Conservation (phyloP, 2,329 filamentous ascomycete genomes). For the Ophiostoma fasciatum region DNA sequence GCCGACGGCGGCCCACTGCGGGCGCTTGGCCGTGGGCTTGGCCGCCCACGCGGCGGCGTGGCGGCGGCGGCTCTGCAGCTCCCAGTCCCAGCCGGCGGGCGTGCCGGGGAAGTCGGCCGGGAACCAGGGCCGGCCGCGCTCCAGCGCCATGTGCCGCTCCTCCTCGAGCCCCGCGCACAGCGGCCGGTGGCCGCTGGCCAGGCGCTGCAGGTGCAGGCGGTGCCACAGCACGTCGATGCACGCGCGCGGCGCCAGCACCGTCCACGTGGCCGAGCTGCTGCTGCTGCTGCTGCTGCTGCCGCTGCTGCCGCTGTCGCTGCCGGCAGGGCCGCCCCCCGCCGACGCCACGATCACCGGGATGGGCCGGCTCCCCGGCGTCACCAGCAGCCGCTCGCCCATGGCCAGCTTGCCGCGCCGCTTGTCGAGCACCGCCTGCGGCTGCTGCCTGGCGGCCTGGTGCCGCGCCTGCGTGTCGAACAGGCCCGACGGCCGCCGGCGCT, state of each 20-base stretch:
- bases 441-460: conserved; percentile 46
- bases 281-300: conserved; percentile 21
- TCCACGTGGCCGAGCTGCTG: conserved; percentile 42
- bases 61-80: conserved; percentile 46
- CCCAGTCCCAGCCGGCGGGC: conserved; percentile 64
- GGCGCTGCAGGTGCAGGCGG: conserved; percentile 64
- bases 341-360: conserved; percentile 56
- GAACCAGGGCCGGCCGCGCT: conserved; percentile 66
- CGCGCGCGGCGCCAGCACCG: conserved; percentile 76
- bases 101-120: conserved; percentile 75
- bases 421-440: conserved; percentile 71
- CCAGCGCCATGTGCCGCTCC: conserved; percentile 65
- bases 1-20: conserved; percentile 62
- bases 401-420: conserved; percentile 48
- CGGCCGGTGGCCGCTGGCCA: conserved; percentile 60
- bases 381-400: conserved; percentile 42
- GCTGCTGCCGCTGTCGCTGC: no score
- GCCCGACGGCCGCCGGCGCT: conserved; percentile 25
- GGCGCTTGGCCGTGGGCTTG: conserved; percentile 67
- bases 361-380: conserved; percentile 47
- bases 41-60: conserved; percentile 54
- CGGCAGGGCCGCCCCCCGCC: no score
- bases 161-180: conserved; percentile 73
- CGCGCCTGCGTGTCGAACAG: conserved; percentile 58
- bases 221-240: conserved; percentile 81